Evolutionary conservation across 2,329 filamentous ascomycete genomes (phyloP), one percentile per base, ranked within the genome.

Genomic region (Pseudofabraea citricarpa): DNA sequence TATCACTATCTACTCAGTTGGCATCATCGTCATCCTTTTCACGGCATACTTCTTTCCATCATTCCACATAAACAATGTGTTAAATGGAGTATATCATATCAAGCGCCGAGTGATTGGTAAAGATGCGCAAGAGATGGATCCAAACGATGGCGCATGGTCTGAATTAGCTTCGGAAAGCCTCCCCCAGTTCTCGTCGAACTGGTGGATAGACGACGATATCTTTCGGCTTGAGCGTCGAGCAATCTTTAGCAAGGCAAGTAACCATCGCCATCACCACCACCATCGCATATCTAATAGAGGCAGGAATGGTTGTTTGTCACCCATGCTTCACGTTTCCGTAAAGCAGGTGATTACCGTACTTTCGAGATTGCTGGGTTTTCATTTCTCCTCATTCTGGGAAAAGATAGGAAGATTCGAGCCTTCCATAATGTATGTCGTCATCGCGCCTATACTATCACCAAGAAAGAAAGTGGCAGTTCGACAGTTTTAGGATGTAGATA

Each of bases 381-480:
- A 2, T 42, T 60, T 22, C 27, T 60, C 19, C 35, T 58, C 19
- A 60, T 58, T 22, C 43, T 57, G 8, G 57, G 56, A 4, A 60
- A 58, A 42, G 56, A 60, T 20, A 45, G 47, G 5, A 19, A 49
- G 22, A 29, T 59, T 8, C 44, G 56, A 21, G 48, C 51, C 12
- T 60, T 60, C 32, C 57, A 60, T 31, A 60, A 60, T 38, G 49
- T 60, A 3, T 60, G 57, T 29, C 49, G 57, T 6, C 57, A 60
- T 45, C 55, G 57, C 6, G 57, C 56, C 6, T 58, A 58, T 45
- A 49, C 51, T 12, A 48, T 60, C 7, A 54, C 55, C 1, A 55
- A 57, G 35, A 60, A 58, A 43, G 50, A 56, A 41, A 49, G 44
- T 27, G 57, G 57, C 18, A 54, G 55, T 23, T 53, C 56, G 6